Conservation (phyloP, 352 stramenopile species). For the Globisporangium splendens region DNA sequence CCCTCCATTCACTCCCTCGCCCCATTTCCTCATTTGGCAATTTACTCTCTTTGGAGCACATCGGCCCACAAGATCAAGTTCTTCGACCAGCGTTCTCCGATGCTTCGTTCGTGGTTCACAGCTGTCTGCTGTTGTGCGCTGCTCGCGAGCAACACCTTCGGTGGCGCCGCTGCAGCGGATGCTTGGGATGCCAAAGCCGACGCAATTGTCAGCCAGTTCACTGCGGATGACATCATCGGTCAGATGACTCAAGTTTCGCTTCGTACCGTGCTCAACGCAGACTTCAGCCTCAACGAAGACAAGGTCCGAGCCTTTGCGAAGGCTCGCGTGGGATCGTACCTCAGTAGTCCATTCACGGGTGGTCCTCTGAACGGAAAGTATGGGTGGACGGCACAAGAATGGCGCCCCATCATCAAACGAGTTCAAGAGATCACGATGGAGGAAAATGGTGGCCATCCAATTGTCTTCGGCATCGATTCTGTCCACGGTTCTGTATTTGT, state of each 20-base stretch:
- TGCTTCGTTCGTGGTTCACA: constrained; percentile 24
- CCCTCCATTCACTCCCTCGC: no score
- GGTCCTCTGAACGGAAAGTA: no score
- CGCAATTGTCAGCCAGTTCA: constrained; percentile 50
- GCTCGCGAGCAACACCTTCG: constrained; percentile 18
- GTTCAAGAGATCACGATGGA: constrained; percentile 81
- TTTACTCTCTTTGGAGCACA: no score
- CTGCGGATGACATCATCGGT: constrained; percentile 61
- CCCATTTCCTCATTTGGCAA: no score
- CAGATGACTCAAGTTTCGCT: constrained; percentile 93
- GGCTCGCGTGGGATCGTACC: constrained; percentile 86
- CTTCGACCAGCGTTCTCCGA: not conserved
- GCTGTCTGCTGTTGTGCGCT: constrained; percentile 25
- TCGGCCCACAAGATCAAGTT: no score
- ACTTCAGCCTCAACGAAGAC: constrained; percentile 60
- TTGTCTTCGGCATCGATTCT: constrained; percentile 89
- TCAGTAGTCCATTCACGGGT: constrained; percentile 17
- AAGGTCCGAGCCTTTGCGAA: constrained; percentile 64
- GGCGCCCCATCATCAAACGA: constrained; percentile 57
- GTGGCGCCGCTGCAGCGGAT: constrained; percentile 7
- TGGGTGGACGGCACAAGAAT: constrained; percentile 32
- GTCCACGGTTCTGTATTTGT: constrained; percentile 47
- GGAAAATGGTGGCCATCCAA: constrained; percentile 50
- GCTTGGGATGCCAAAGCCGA: constrained; percentile 35
- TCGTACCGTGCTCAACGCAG: constrained; percentile 60